Base-by-base conservation (phyloP, 148 eudicot species). In the Simmondsia chinensis region DNA sequence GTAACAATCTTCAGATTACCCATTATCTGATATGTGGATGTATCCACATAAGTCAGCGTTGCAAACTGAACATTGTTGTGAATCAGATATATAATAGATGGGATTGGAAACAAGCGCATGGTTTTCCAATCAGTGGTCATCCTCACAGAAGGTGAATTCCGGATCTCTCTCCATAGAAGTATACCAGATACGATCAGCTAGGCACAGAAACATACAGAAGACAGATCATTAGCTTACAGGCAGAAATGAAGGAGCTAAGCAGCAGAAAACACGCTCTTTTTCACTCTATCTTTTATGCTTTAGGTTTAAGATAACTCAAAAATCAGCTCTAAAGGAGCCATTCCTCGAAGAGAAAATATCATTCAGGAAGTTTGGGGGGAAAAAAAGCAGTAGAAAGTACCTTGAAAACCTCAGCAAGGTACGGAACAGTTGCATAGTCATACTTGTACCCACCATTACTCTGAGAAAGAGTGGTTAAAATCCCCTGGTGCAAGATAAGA, bases 11-110 rank as follows among this genome's bases (percentile, higher is more conserved):
- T 89, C 43, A 89, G 66, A 68, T 89, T 89, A 13, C 95, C 95
- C 97, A 91, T 74, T 34, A 86, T 91, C 66, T 91, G 99, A 64
- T 91, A 91, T 0, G 99, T 86, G 19, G 99, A 91, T 28, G 99
- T 74, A 61, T 91, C 96, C 63, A 91, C 95, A 43, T 72, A 91
- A 10, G 94, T 91, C 34, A 91, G 70, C 20, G 99, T 91, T 39
- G 99, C 95, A 72, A 91, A 91, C 64, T 91, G 97, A 51, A 91
- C 87, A 56, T 91, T 91, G 57, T 91, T 91, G 65, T 91, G 99
- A 40, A 91, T 58, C 2, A 91, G 75, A 70, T 91, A 91, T 56
- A 91, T 91, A 54, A 91, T 77, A 2, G 96, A 86, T 2, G 99
- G 99, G 33, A 91, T 91, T 16, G 94, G 99, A 56, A 73, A 91